phyloP scores from a whole-genome alignment of 345 rosid species.

The Fremontodendron californicum region DNA sequence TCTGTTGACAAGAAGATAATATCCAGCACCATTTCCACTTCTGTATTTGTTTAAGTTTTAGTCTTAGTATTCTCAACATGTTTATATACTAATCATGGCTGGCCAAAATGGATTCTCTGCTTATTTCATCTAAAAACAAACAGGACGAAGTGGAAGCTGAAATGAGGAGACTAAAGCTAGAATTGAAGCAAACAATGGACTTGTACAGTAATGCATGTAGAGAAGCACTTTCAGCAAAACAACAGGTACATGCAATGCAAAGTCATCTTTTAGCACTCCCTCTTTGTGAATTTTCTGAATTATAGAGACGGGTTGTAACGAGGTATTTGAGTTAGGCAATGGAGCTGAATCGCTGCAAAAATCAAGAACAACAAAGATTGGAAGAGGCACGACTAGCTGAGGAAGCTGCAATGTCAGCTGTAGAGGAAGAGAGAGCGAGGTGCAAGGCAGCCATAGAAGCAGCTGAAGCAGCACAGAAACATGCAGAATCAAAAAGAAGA shows the following conservation, averaged over 20 bases:
- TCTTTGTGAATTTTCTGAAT: not conserved
- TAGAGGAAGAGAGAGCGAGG: conserved; percentile 58
- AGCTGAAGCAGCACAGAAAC: conserved; percentile 59
- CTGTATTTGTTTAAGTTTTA: not conserved
- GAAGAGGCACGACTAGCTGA: conserved; percentile 60
- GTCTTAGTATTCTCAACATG: conserved; percentile 3
- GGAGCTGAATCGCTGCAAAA: conserved; percentile 68
- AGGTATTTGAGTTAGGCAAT: conserved; percentile 42
- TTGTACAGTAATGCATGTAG: conserved; percentile 79
- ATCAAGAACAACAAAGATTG: conserved; percentile 49
- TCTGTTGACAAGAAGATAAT: conserved; percentile 1
- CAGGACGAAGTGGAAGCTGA: conserved; percentile 85
- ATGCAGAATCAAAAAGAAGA: conserved; percentile 56
- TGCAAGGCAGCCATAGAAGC: conserved; percentile 63
- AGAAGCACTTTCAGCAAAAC: conserved; percentile 77
- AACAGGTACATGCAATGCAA: conserved; percentile 51
- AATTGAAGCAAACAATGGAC: conserved; percentile 85
- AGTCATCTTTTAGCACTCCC: not conserved
- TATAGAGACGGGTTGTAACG: not conserved
- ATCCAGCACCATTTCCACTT: no score
- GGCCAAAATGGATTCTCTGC: not conserved
- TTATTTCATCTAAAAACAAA: not conserved
- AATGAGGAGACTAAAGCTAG: conserved; percentile 73
- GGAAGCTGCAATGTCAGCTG: conserved; percentile 53
- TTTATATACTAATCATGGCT: conserved; percentile 3